Percentiles rank a stretch among this genome's conserved stretches.
Evolutionary conservation across 176 grass and related monocot species (phyloP).

Genomic region (Aegilops speltoides): DNA sequence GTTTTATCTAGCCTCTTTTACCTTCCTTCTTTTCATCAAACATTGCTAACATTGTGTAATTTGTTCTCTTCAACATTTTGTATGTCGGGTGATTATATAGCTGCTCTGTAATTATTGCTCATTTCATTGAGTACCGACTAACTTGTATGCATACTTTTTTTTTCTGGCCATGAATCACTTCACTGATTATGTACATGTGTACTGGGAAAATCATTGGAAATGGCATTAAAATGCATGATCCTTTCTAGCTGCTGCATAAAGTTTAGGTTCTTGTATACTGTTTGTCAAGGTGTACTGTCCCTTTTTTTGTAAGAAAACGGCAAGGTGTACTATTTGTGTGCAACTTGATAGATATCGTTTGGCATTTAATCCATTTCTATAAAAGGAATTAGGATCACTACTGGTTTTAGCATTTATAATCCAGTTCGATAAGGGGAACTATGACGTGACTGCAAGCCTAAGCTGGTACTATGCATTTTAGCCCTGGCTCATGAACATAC

Average conservation of each 20-base stretch:
- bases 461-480: not conserved
- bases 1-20: not conserved
- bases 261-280: not conserved
- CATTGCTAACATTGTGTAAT: not conserved
- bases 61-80: not conserved
- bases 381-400: not conserved
- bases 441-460: not conserved
- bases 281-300: not conserved
- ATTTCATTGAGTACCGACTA: not conserved
- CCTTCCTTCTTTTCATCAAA: not conserved
- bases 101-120: not conserved
- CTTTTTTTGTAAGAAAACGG: not conserved
- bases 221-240: not conserved
- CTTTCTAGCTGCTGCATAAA: too few species aligned
- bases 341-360: not conserved
- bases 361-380: not conserved
- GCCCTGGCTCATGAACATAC: not conserved
- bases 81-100: not conserved
- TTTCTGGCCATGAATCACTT: not conserved
- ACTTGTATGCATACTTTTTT: not conserved
- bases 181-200: not conserved
- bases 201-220: not conserved
- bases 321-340: not conserved
- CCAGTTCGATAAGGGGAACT: not conserved
- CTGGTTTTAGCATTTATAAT: not conserved